phyloP scores from a whole-genome alignment of 2,329 filamentous ascomycete species.

The Sarocladium brachiariae region DNA sequence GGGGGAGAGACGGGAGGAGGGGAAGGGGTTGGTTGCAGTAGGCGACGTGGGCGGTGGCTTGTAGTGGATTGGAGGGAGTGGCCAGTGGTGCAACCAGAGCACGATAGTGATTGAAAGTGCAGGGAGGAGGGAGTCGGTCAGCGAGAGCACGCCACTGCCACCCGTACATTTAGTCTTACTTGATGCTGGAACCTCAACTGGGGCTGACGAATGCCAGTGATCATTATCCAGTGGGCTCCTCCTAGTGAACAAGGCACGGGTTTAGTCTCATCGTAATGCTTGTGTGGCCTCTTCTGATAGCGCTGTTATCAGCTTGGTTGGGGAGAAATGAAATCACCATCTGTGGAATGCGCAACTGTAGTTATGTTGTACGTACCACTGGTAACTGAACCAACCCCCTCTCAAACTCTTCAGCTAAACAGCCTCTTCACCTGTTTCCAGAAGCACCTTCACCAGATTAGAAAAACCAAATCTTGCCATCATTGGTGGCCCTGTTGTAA shows the following conservation, averaged over 20 bases:
- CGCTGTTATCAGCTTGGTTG: not conserved
- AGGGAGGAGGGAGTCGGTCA: not conserved
- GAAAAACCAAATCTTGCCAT: no score
- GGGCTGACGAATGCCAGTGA: not conserved
- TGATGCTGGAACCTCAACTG: not conserved
- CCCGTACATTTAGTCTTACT: not conserved
- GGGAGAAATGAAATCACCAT: no score
- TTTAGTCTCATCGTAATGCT: no score
- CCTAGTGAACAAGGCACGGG: no score
- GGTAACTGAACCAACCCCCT: no score
- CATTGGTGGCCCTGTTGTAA: no score
- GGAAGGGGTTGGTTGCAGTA: not conserved
- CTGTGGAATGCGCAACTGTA: no score
- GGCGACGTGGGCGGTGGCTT: not conserved
- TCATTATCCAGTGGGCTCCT: no score
- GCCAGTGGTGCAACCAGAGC: not conserved
- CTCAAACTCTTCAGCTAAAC: no score
- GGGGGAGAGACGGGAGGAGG: not conserved
- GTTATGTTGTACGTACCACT: no score
- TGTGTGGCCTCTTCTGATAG: slow-evolving; percentile 7
- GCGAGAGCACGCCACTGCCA: not conserved
- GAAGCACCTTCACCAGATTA: no score
- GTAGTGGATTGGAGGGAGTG: not conserved
- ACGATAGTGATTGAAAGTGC: not conserved
- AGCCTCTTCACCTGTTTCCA: no score